phyloP scores from a whole-genome alignment of 1,139 yeast species.

The Lodderomyces parapsilosis region DNA sequence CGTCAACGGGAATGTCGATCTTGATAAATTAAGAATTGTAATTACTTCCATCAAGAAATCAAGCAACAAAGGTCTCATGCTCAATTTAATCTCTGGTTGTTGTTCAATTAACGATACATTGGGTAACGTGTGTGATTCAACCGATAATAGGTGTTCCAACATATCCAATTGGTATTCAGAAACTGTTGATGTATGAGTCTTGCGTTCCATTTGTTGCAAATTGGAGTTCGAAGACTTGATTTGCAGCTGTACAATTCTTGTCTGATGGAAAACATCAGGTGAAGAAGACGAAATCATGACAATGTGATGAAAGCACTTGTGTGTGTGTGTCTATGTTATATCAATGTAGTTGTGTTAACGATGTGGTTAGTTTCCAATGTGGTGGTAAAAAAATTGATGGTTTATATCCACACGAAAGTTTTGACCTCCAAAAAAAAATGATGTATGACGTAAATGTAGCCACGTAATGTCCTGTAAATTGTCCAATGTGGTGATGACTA shows the following conservation, averaged over 20 bases:
- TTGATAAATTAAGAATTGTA: slow-evolving; percentile 46
- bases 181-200: slow-evolving; percentile 37
- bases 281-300: slow-evolving; percentile 17
- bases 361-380: not conserved
- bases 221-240: slow-evolving; percentile 33
- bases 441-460: not conserved
- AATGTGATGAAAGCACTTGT: not conserved
- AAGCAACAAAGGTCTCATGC: slow-evolving; percentile 50
- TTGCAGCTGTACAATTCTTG: slow-evolving; percentile 31
- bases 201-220: slow-evolving; percentile 41
- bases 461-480: no score
- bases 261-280: slow-evolving; percentile 40
- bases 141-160: slow-evolving; percentile 34
- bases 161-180: slow-evolving; percentile 44
- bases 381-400: not conserved
- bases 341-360: not conserved
- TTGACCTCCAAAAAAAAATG: no score
- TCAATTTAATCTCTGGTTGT: slow-evolving; percentile 50
- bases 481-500: no score
- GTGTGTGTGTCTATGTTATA: not conserved
- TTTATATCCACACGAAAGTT: no score
- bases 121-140: slow-evolving; percentile 37
- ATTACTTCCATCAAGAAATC: slow-evolving; percentile 57
- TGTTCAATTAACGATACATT: slow-evolving; percentile 43
- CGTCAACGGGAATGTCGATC: slow-evolving; percentile 54